Conservation (phyloP, 169 alveolate species). For the Plasmodium fragile region DNA sequence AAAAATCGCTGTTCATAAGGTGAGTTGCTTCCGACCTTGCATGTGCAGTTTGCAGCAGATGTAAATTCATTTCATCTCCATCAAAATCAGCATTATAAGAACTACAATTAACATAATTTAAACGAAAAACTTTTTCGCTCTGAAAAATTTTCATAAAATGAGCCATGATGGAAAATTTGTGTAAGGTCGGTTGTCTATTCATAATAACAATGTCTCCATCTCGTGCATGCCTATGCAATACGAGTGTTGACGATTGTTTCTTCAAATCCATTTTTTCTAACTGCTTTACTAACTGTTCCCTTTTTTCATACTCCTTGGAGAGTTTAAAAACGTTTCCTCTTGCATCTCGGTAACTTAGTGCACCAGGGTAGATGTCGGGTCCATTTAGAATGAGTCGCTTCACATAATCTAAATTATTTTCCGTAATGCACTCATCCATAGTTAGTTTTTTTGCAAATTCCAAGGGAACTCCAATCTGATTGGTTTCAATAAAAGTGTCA, state of each 20-base stretch:
- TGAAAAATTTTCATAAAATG: conserved; percentile 91
- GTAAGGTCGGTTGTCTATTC: conserved; percentile 98
- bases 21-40: conserved; percentile 97
- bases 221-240: conserved; percentile 95
- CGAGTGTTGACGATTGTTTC: conserved; percentile 80
- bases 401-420: conserved; percentile 90
- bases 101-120: conserved; percentile 98
- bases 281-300: conserved; percentile 86
- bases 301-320: conserved; percentile 84
- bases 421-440: conserved; percentile 95
- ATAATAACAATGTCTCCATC: conserved; percentile 98
- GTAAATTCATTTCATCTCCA: conserved; percentile 99
- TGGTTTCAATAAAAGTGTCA: conserved; percentile 97
- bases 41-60: conserved; percentile 94
- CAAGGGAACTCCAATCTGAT: conserved; percentile 97
- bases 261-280: conserved; percentile 44
- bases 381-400: conserved; percentile 95
- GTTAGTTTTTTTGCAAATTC: conserved; percentile 95
- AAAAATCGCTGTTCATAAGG: conserved; percentile 95
- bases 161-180: conserved; percentile 97
- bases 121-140: conserved; percentile 96
- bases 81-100: conserved; percentile 99
- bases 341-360: conserved; percentile 88
- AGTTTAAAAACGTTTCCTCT: conserved; percentile 84
- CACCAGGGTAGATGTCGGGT: conserved; percentile 97